phyloP scores from a whole-genome alignment of 441 rosid species.

The Gossypium aridum region DNA sequence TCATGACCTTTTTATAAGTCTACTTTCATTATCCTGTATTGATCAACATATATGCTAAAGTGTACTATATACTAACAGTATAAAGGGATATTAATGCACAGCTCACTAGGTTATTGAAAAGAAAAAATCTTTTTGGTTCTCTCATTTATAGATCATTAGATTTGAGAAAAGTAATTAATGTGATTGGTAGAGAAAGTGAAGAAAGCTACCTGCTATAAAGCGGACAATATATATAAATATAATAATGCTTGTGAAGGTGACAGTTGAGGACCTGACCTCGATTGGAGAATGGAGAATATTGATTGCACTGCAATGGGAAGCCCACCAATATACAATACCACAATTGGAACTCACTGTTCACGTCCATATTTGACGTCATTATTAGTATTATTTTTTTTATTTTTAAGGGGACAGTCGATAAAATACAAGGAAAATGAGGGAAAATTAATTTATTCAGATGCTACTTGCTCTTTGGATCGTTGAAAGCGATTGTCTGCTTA shows the following conservation, averaged over 20 bases:
- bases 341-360: slow-evolving; percentile 24
- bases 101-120: too few relatives aligned
- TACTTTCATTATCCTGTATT: too few relatives aligned
- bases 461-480: background rate
- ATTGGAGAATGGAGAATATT: background rate
- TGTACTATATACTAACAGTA: too few relatives aligned
- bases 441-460: background rate
- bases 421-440: background rate
- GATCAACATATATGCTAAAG: too few relatives aligned
- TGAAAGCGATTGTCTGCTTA: slow-evolving; percentile 12
- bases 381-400: background rate
- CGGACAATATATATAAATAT: background rate
- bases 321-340: background rate
- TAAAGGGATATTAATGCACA: too few relatives aligned
- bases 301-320: background rate
- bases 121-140: too few relatives aligned
- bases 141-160: background rate
- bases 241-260: slow-evolving; percentile 5
- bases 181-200: background rate
- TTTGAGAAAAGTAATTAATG: background rate
- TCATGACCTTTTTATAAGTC: too few relatives aligned
- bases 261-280: slow-evolving; percentile 11
- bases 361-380: slow-evolving; percentile 5
- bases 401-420: background rate
- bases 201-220: background rate